Conservation (phyloP, 192 early-diverging fungal genomes). For the Anaeromyces robustus region DNA sequence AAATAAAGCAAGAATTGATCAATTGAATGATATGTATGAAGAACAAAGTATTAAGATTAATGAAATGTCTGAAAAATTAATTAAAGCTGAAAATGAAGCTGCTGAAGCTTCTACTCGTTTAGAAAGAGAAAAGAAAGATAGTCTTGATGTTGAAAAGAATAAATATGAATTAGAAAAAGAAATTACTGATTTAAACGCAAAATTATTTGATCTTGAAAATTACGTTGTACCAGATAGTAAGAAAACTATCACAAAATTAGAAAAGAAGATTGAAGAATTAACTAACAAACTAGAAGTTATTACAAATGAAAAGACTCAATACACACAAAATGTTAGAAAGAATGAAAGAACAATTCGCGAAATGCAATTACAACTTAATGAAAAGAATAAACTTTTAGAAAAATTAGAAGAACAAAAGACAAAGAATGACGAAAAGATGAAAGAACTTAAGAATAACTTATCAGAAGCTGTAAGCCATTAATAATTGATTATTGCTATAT, state of each 20-base stretch:
- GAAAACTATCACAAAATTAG: constrained; percentile 28
- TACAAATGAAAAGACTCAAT: constrained; percentile 45
- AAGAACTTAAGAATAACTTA: constrained; percentile 1
- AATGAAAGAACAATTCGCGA: constrained; percentile 65
- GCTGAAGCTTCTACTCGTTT: constrained; percentile 29
- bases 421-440: constrained; percentile 52
- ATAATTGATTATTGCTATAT: no score
- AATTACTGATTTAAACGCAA: constrained; percentile 58
- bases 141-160: constrained; percentile 33
- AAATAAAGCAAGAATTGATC: constrained; percentile 53
- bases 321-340: constrained; percentile 29
- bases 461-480: neutral
- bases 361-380: constrained; percentile 68
- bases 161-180: constrained; percentile 61
- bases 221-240: constrained; percentile 28
- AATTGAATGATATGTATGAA: constrained; percentile 54
- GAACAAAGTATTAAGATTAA: constrained; percentile 53
- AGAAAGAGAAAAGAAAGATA: constrained; percentile 42
- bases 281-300: constrained; percentile 34
- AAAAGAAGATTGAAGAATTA: constrained; percentile 45
- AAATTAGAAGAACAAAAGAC: constrained; percentile 48
- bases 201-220: constrained; percentile 61
- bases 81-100: constrained; percentile 47
- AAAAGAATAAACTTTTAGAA: constrained; percentile 55
- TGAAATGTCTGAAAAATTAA: constrained; percentile 45